A percentile compares a stretch with the other conserved stretches of the same genome.
Conservation (phyloP, 768 basidiomycete genomes). For the Asterophora lycoperdoides region DNA sequence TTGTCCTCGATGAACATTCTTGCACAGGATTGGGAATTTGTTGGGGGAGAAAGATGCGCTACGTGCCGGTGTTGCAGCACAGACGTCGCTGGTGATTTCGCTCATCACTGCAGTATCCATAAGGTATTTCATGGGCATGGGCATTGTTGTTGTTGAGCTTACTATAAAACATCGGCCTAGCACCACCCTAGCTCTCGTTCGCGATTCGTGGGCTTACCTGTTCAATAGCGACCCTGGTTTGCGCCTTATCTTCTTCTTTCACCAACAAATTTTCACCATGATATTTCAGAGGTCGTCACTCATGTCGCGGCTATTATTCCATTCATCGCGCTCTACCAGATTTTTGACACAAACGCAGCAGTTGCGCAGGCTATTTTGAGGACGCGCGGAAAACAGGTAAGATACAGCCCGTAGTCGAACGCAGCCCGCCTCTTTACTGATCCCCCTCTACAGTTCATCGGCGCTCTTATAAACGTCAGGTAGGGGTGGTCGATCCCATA, state of each 20-base stretch:
- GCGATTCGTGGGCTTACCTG: constrained; percentile 62
- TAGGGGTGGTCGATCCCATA: constrained; percentile 18
- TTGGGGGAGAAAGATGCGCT: constrained; percentile 11
- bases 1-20: not conserved
- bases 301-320: constrained; percentile 69
- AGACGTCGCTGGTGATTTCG: constrained; percentile 59
- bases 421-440: not conserved
- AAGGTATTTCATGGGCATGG: constrained; percentile 52
- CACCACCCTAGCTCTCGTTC: constrained; percentile 38
- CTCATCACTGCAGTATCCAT: constrained; percentile 55
- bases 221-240: constrained; percentile 64
- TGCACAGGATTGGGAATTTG: constrained; percentile 12
- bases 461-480: constrained; percentile 77
- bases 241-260: not conserved
- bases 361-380: constrained; percentile 76
- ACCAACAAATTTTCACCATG: not conserved
- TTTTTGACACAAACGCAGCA: constrained; percentile 71
- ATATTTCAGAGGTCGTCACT: constrained; percentile 40
- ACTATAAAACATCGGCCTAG: not conserved
- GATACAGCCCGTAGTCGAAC: constrained; percentile 7
- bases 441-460: constrained; percentile 43
- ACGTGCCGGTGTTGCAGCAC: constrained; percentile 24
- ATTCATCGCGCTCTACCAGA: constrained; percentile 71
- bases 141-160: too few relatives aligned
- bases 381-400: constrained; percentile 72